Conservation (phyloP, 2,329 filamentous ascomycete genomes). For the Phoma herbarum region DNA sequence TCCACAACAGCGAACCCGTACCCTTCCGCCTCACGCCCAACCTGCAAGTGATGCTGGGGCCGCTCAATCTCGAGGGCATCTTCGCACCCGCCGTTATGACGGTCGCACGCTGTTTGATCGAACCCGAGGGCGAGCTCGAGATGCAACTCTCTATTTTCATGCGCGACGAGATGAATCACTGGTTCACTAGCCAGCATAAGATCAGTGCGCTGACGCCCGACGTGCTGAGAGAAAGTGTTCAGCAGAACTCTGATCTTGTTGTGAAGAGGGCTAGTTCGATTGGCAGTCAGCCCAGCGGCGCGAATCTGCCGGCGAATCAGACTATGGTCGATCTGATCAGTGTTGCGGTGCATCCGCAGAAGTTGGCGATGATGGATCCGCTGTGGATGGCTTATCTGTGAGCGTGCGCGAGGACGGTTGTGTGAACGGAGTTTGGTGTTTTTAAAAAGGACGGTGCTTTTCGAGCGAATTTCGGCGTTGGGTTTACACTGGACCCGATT, state of each 20-base stretch:
- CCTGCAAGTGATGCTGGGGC: slow-evolving; percentile 94
- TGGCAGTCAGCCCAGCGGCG: slow-evolving; percentile 76
- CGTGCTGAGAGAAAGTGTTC: slow-evolving; percentile 79
- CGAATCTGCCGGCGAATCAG: slow-evolving; percentile 90
- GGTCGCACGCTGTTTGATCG: slow-evolving; percentile 90
- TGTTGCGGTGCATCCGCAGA: slow-evolving; percentile 91
- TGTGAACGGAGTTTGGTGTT: background rate
- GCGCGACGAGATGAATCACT: slow-evolving; percentile 96
- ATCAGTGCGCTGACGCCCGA: slow-evolving; percentile 61
- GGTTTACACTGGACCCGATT: too few relatives aligned
- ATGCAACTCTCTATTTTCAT: slow-evolving; percentile 95
- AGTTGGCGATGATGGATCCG: slow-evolving; percentile 86
- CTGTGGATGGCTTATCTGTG: slow-evolving; percentile 98
- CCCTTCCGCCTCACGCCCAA: slow-evolving; percentile 98
- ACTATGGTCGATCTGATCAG: slow-evolving; percentile 94
- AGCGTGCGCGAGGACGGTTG: background rate
- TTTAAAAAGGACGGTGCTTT: background rate
- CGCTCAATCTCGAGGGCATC: slow-evolving; percentile 93
- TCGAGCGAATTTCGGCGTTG: too few relatives aligned
- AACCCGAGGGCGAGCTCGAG: slow-evolving; percentile 83
- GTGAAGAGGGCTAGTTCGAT: slow-evolving; percentile 89
- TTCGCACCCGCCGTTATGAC: slow-evolving; percentile 96
- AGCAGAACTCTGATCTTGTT: slow-evolving; percentile 87
- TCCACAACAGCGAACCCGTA: slow-evolving; percentile 94
- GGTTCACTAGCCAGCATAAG: slow-evolving; percentile 85